Evolutionary conservation across 257 asterid genomes (phyloP).

Genomic region (Paulownia fortunei): DNA sequence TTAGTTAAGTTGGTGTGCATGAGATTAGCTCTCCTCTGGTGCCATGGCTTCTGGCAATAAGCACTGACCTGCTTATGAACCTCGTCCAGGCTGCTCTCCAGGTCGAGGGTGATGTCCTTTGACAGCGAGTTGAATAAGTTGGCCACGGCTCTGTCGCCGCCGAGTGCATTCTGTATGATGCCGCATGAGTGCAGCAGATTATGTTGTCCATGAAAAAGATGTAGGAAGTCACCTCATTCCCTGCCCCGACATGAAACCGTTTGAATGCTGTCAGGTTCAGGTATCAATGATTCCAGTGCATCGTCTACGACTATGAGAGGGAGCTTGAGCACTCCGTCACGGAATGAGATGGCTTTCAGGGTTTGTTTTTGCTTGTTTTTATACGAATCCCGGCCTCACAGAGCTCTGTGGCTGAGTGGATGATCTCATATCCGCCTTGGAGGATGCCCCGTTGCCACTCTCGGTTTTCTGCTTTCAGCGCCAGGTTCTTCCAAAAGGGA

Average conservation of each 20-base stretch:
- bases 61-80: conserved; percentile 43
- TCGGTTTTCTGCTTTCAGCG: no score
- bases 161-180: conserved; percentile 54
- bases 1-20: conserved; percentile 56
- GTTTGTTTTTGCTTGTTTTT: conserved; percentile 40
- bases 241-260: conserved; percentile 56
- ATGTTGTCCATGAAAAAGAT: conserved; percentile 63
- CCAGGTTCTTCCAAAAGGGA: conserved; percentile 23
- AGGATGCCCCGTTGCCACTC: no score
- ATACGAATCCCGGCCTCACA: conserved; percentile 61
- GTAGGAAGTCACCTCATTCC: conserved; percentile 61
- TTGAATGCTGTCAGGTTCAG: conserved; percentile 65
- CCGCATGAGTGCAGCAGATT: conserved; percentile 50
- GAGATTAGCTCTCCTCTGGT: conserved; percentile 54
- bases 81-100: conserved; percentile 37
- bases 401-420: conserved; percentile 64
- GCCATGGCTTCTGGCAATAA: conserved; percentile 54
- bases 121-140: conserved; percentile 59
- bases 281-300: conserved; percentile 45
- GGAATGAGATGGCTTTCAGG: conserved; percentile 59
- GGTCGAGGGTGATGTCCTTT: conserved; percentile 52
- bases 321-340: conserved; percentile 45
- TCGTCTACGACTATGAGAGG: conserved; percentile 59
- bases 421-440: conserved; percentile 37
- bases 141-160: conserved; percentile 64